Percentiles rank a stretch among this genome's conserved stretches.
Evolutionary conservation across 208 protist genomes (phyloP).

Genomic region (Leishmania turanica): DNA sequence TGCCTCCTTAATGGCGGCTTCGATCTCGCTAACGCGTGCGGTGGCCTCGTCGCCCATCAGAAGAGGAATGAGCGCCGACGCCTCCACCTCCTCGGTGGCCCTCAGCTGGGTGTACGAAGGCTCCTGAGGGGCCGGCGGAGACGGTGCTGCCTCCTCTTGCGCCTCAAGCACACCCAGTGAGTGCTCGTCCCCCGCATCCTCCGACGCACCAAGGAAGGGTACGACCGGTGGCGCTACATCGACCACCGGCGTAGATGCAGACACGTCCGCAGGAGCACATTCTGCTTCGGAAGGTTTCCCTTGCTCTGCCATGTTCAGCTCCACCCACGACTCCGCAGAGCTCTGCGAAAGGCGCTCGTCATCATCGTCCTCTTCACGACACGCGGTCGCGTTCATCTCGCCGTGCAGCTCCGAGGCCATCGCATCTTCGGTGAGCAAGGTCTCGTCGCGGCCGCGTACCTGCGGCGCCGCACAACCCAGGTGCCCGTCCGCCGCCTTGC

Average conservation of each 20-base stretch:
- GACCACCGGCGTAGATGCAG: neutral
- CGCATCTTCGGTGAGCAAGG: neutral
- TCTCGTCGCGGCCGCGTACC: neutral
- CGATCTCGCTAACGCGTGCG: neutral
- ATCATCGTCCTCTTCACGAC: neutral
- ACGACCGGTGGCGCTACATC: neutral
- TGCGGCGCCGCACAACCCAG: neutral
- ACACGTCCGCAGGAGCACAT: neutral
- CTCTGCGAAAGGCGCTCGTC: slow-evolving; percentile 2
- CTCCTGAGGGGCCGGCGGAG: neutral
- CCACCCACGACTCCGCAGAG: slow-evolving; percentile 29
- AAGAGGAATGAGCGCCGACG: neutral
- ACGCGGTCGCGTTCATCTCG: neutral
- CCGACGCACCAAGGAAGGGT: neutral
- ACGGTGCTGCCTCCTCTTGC: neutral
- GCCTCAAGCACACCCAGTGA: neutral
- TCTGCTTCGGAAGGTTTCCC: neutral
- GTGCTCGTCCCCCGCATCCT: neutral
- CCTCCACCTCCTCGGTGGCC: neutral
- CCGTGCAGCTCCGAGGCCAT: neutral
- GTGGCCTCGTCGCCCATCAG: slow-evolving; percentile 1
- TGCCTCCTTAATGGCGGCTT: neutral
- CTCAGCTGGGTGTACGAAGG: neutral
- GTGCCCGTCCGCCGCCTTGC: neutral
- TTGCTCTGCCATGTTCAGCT: slow-evolving; percentile 20